Percentiles rank a stretch among this genome's conserved stretches.
phyloP scores from a whole-genome alignment of 1,284 basidiomycete genomes.

The Tilletia indica region DNA sequence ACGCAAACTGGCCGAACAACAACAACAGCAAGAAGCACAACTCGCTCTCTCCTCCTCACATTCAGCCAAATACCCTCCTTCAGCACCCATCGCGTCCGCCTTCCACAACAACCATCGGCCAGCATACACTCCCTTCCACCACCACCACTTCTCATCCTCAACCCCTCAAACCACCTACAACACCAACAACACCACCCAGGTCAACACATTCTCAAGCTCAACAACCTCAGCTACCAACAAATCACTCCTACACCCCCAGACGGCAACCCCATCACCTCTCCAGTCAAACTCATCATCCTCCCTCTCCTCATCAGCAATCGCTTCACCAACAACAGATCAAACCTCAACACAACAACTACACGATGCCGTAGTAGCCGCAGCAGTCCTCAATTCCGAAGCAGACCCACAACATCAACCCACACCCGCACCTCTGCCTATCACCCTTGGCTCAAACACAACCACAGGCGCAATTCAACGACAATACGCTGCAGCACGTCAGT shows the following conservation, averaged over 20 bases:
- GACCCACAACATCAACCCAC: not conserved
- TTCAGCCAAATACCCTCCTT: not conserved
- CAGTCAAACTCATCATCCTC: not conserved
- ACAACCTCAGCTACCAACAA: not conserved
- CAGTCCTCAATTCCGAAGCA: not conserved
- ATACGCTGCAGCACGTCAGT: not conserved
- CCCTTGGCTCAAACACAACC: not conserved
- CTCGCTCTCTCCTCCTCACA: not conserved
- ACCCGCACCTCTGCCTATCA: not conserved
- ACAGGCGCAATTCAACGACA: conserved; percentile 2
- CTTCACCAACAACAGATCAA: no score
- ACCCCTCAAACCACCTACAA: not conserved
- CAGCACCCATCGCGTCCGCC: not conserved
- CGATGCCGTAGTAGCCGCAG: not conserved
- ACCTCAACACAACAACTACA: no score
- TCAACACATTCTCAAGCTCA: no score
- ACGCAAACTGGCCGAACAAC: not conserved
- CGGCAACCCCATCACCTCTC: not conserved
- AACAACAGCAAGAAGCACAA: not conserved
- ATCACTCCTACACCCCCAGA: not conserved
- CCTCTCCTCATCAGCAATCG: not conserved
- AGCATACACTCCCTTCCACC: not conserved
- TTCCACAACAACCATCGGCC: not conserved
- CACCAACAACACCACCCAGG: not conserved
- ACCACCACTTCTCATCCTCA: not conserved